phyloP scores from a whole-genome alignment of 352 stramenopile genomes.

The Phytophthora foliorum region DNA sequence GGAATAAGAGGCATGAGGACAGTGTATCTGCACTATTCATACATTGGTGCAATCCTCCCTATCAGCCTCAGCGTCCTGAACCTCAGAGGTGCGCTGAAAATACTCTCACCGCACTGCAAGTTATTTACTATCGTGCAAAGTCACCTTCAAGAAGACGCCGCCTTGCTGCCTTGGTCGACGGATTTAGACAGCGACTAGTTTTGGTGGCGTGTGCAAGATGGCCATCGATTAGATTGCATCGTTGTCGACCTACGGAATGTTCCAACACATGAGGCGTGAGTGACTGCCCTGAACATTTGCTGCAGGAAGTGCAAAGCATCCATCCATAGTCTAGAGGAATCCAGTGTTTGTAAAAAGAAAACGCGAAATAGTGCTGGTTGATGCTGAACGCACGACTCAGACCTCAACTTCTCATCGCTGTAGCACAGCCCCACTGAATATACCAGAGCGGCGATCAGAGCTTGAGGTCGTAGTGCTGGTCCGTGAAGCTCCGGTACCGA shows the following conservation, averaged over 20 bases:
- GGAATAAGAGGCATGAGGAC: slow-evolving; percentile 35
- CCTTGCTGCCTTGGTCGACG: slow-evolving; percentile 8
- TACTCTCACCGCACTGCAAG: slow-evolving; percentile 9
- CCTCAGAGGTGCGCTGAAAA: slow-evolving; percentile 12
- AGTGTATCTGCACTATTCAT: slow-evolving; percentile 28
- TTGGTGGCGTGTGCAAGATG: background rate
- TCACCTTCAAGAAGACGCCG: slow-evolving; percentile 17
- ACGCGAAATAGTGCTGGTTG: slow-evolving; percentile 33
- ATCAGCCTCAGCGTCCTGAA: slow-evolving; percentile 13
- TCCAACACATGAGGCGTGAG: too few relatives aligned
- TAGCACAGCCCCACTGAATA: slow-evolving; percentile 2
- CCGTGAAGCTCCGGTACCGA: slow-evolving; percentile 50
- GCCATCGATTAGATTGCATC: background rate
- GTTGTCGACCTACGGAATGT: background rate
- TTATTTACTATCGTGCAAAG: background rate
- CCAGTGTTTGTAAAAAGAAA: slow-evolving; percentile 25
- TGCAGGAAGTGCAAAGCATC: slow-evolving; percentile 5
- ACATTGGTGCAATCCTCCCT: slow-evolving; percentile 6
- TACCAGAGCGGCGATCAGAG: slow-evolving; percentile 38
- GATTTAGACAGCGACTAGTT: slow-evolving; percentile 17
- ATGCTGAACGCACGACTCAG: slow-evolving; percentile 30
- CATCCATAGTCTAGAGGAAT: slow-evolving; percentile 19
- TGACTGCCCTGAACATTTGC: too few relatives aligned
- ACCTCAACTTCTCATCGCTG: slow-evolving; percentile 20
- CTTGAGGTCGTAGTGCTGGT: slow-evolving; percentile 73